These are phyloP conservation scores for Sporisorium scitamineum DNA, from an alignment of 1,284 basidiomycete species.

Conservation along the genomic window DNA sequence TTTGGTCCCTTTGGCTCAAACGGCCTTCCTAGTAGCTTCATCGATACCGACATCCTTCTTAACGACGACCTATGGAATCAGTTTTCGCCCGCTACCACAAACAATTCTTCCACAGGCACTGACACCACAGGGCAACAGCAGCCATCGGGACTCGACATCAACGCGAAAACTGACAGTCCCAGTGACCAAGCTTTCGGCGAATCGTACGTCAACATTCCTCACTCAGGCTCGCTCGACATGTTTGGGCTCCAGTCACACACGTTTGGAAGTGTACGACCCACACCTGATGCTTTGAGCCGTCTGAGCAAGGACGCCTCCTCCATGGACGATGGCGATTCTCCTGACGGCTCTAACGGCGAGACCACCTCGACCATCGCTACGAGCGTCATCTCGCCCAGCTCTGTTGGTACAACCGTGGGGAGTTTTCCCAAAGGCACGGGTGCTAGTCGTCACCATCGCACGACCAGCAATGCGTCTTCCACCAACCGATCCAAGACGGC, in stretches of 20 bases:
- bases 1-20: constrained; percentile 39
- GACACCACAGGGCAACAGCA: constrained; percentile 16
- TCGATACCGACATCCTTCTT: constrained; percentile 57
- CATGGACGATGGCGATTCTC: constrained; percentile 55
- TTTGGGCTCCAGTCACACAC: constrained; percentile 38
- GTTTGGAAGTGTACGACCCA: constrained; percentile 20
- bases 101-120: constrained; percentile 18
- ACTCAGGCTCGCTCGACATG: constrained; percentile 37
- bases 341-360: constrained; percentile 52
- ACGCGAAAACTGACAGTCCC: constrained; percentile 5
- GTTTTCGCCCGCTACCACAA: constrained; percentile 34
- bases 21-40: constrained; percentile 50
- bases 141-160: background rate
- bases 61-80: constrained; percentile 56
- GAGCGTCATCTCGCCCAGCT: constrained; percentile 51
- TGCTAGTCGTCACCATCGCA: constrained; percentile 32
- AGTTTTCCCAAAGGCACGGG: constrained; percentile 36
- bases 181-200: constrained; percentile 34
- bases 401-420: constrained; percentile 36
- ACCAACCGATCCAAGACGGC: constrained; percentile 39
- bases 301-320: constrained; percentile 41
- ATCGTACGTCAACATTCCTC: constrained; percentile 49
- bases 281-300: constrained; percentile 33
- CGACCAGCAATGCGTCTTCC: constrained; percentile 44
- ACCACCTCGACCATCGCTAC: constrained; percentile 52